Percentiles rank a stretch among this genome's conserved stretches.
Evolutionary conservation across 179 eudicot genomes (phyloP).

Genomic region (Nepenthes alata): DNA sequence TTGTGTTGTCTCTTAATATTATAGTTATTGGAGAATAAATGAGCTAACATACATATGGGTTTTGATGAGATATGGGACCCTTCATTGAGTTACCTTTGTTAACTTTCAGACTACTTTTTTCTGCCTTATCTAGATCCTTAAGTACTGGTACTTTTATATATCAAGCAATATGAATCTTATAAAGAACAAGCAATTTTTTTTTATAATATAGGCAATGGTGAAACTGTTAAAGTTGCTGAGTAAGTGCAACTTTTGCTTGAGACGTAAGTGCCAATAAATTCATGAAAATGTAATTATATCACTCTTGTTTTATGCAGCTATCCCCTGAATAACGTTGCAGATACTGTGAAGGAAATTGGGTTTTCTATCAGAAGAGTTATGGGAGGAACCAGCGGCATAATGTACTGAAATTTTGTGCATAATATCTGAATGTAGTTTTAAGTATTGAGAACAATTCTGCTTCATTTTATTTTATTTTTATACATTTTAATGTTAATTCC

Average conservation of each 20-base stretch:
- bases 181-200: too few relatives aligned
- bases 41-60: too few relatives aligned
- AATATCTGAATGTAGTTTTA: background rate
- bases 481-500: background rate
- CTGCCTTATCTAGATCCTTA: too few relatives aligned
- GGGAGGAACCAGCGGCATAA: constrained; percentile 99
- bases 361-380: constrained; percentile 75
- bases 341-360: constrained; percentile 76
- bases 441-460: background rate
- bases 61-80: too few relatives aligned
- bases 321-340: constrained; percentile 86
- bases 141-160: too few relatives aligned
- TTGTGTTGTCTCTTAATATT: too few relatives aligned
- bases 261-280: background rate
- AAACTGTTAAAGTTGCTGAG: background rate
- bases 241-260: background rate
- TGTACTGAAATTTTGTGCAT: constrained; percentile 28
- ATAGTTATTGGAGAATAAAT: too few relatives aligned
- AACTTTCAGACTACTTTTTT: too few relatives aligned
- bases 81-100: too few relatives aligned
- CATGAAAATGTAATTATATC: background rate
- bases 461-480: background rate
- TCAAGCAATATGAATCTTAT: too few relatives aligned
- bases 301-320: constrained; percentile 35
- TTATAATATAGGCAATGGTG: too few relatives aligned